Conservation (phyloP, 805 yeast genomes). For the Helenozyma rhizophorensis region DNA sequence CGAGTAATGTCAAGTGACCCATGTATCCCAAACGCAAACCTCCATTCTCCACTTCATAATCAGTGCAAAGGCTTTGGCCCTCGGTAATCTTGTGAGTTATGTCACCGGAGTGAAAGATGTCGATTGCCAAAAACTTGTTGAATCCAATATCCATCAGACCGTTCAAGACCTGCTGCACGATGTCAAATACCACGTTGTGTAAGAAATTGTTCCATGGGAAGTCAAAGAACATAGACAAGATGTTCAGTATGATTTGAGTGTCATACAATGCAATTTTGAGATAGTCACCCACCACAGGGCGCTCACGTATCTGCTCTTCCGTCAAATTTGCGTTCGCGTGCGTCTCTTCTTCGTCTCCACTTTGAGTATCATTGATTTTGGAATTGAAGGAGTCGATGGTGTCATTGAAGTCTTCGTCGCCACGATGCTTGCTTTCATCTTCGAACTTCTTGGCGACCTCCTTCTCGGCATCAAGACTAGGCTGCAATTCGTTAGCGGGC, state of each 20-base stretch:
- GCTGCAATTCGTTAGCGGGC: constrained; percentile 18
- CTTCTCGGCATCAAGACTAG: constrained; percentile 15
- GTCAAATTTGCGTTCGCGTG: constrained; percentile 42
- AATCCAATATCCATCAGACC: constrained; percentile 49
- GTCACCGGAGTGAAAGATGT: constrained; percentile 51
- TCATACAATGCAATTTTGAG: constrained; percentile 40
- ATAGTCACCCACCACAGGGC: constrained; percentile 42
- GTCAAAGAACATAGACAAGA: constrained; percentile 40
- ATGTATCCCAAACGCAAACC: constrained; percentile 27
- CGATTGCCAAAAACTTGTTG: constrained; percentile 45
- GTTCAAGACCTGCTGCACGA: constrained; percentile 44
- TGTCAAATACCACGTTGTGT: constrained; percentile 45
- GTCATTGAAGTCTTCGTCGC: constrained; percentile 20
- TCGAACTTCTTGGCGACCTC: constrained; percentile 14
- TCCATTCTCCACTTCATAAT: constrained; percentile 22
- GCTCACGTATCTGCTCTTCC: constrained; percentile 38
- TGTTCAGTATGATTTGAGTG: constrained; percentile 40
- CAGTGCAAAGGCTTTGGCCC: constrained; percentile 39
- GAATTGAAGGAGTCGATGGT: constrained; percentile 37
- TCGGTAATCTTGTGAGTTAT: constrained; percentile 39
- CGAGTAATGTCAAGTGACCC: constrained; percentile 29
- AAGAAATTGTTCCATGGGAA: constrained; percentile 47
- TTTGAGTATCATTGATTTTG: constrained; percentile 17
- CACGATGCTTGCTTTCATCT: constrained; percentile 11
- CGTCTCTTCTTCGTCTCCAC: constrained; percentile 31